Evolutionary conservation across 78 protist genomes (phyloP).

Genomic region (Dictyostelium capitatum): DNA sequence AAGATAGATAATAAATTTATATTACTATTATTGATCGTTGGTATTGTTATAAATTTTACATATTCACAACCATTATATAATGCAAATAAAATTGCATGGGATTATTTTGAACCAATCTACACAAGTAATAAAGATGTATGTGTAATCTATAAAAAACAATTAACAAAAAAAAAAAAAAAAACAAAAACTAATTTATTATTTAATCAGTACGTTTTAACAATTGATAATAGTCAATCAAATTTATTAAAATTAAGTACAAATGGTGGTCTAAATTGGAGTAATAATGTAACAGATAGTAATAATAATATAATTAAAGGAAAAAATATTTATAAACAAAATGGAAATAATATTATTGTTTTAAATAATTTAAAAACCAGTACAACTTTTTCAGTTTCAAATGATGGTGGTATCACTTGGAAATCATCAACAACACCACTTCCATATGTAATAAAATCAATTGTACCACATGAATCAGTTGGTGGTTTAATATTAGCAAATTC

Average conservation of each 20-base stretch:
- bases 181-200: no score
- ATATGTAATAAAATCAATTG: background rate
- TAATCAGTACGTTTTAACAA: background rate
- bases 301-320: background rate
- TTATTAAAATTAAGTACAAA: background rate
- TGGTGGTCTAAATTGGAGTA: background rate
- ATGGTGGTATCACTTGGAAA: background rate
- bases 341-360: background rate
- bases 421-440: background rate
- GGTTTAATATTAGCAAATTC: background rate
- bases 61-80: no score
- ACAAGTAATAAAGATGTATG: conserved; percentile 5
- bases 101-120: background rate
- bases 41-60: no score
- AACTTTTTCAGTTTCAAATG: conserved; percentile 21
- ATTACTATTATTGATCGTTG: no score
- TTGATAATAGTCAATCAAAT: background rate
- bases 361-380: background rate
- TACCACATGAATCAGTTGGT: background rate
- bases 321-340: background rate
- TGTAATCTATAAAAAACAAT: no score
- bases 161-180: no score
- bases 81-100: background rate
- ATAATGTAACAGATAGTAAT: background rate
- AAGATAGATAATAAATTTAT: no score